phyloP scores from a whole-genome alignment of 2,329 filamentous ascomycete genomes.

The Botryotinia convoluta region DNA sequence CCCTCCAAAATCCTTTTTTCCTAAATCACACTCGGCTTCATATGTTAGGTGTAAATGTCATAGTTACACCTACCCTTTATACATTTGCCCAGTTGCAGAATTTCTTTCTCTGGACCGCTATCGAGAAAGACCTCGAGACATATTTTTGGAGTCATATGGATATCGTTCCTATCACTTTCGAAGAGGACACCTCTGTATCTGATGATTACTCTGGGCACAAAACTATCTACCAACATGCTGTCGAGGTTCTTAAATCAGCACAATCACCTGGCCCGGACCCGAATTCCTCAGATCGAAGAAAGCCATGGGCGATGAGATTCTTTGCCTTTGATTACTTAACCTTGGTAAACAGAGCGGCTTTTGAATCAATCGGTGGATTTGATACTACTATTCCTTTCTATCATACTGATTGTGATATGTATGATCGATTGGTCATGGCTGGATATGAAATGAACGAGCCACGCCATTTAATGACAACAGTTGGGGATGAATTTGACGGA shows the following conservation, averaged over 20 bases:
- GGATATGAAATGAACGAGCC: constrained; percentile 41
- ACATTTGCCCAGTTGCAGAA: constrained; percentile 56
- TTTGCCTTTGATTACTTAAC: constrained; percentile 59
- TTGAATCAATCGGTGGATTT: constrained; percentile 50
- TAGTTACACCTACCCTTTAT: constrained; percentile 50
- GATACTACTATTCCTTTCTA: constrained; percentile 59
- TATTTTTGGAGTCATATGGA: constrained; percentile 58
- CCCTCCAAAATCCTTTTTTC: constrained; percentile 54
- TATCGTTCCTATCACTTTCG: constrained; percentile 43
- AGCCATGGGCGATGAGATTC: constrained; percentile 51
- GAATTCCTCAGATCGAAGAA: constrained; percentile 14
- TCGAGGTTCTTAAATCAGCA: constrained; percentile 12
- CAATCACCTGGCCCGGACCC: constrained; percentile 12
- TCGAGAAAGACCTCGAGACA: constrained; percentile 44
- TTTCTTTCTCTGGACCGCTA: constrained; percentile 48
- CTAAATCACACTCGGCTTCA: constrained; percentile 50
- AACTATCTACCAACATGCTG: constrained; percentile 19
- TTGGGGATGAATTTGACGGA: constrained; percentile 9
- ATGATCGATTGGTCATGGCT: constrained; percentile 48
- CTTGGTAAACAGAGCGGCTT: constrained; percentile 53
- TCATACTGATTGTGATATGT: constrained; percentile 56
- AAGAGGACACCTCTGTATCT: neutral
- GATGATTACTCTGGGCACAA: neutral
- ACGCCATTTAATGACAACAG: constrained; percentile 7
- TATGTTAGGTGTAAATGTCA: constrained; percentile 50